Conservation (phyloP, 345 rosid genomes). For the Iberis pinnata region DNA sequence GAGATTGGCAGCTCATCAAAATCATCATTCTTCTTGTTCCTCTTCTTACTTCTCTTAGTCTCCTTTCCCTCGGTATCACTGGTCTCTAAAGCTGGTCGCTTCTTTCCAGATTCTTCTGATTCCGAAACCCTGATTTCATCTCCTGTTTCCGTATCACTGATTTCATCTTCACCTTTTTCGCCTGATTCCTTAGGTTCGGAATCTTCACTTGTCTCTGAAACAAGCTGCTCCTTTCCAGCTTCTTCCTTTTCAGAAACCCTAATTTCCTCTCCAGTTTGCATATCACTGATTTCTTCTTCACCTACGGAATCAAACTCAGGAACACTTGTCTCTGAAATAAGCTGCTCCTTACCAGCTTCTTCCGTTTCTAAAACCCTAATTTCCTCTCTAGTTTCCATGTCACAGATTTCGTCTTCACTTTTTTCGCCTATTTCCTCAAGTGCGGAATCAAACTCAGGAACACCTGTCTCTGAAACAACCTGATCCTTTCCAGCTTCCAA, state of each 20-base stretch:
- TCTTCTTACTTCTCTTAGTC: slow-evolving; percentile 35
- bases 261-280: no score
- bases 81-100: slow-evolving; percentile 17
- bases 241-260: no score
- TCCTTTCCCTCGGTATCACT: slow-evolving; percentile 15
- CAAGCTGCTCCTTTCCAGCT: neutral
- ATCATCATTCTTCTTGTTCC: slow-evolving; percentile 23
- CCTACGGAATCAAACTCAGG: no score
- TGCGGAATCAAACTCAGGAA: slow-evolving; percentile 1
- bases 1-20: slow-evolving; percentile 38
- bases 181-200: slow-evolving; percentile 6
- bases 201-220: neutral
- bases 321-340: slow-evolving; percentile 8
- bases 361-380: slow-evolving; percentile 4
- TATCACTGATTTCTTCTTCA: no score
- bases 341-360: slow-evolving; percentile 26
- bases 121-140: slow-evolving; percentile 13
- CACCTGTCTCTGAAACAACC: neutral
- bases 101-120: slow-evolving; percentile 21
- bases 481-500: slow-evolving; percentile 3
- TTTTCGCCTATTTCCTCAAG: neutral
- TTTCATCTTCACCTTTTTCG: slow-evolving; percentile 8
- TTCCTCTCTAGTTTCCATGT: slow-evolving; percentile 11
- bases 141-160: slow-evolving; percentile 3
- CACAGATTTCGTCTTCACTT: slow-evolving; percentile 8